A percentile compares a stretch with the other conserved stretches of the same genome.
Evolutionary conservation across 169 alveolate genomes (phyloP).

Genomic region (Plasmodium knowlesi): DNA sequence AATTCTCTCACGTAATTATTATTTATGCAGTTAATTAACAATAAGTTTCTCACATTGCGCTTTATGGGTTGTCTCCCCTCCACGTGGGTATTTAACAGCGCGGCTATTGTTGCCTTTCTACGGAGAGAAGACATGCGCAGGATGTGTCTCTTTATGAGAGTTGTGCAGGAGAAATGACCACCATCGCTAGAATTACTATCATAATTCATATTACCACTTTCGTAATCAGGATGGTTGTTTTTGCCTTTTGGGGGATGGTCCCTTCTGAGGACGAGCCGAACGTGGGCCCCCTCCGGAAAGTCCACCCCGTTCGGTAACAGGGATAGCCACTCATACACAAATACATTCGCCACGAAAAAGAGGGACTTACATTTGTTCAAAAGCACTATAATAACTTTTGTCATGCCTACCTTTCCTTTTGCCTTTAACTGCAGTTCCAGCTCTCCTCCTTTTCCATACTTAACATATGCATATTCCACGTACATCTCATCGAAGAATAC

Average conservation of each 20-base stretch:
- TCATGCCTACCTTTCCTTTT: conserved; percentile 9
- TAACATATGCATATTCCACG: conserved; percentile 12
- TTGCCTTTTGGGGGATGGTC: not conserved
- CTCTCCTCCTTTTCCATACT: conserved; percentile 5
- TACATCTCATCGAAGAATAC: conserved; percentile 29
- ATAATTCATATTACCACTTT: not conserved
- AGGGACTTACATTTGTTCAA: conserved; percentile 34
- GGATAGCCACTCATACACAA: conserved; percentile 15
- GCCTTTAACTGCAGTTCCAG: conserved; percentile 1
- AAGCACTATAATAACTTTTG: conserved; percentile 12
- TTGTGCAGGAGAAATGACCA: not conserved
- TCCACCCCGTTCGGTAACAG: conserved; percentile 33
- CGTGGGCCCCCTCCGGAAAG: conserved; percentile 15
- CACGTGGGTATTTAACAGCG: not conserved
- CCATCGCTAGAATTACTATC: not conserved
- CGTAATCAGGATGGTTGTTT: not conserved
- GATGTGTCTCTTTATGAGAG: not conserved
- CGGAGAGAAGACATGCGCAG: not conserved
- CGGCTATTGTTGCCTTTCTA: not conserved
- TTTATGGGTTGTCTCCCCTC: not conserved
- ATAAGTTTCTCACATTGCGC: not conserved
- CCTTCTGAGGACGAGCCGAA: conserved; percentile 17
- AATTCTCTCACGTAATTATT: conserved; percentile 2
- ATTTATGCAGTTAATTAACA: not conserved
- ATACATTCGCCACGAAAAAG: conserved; percentile 1